phyloP scores from a whole-genome alignment of 805 yeast genomes.

The Kodamaea hsintzibuensis region DNA sequence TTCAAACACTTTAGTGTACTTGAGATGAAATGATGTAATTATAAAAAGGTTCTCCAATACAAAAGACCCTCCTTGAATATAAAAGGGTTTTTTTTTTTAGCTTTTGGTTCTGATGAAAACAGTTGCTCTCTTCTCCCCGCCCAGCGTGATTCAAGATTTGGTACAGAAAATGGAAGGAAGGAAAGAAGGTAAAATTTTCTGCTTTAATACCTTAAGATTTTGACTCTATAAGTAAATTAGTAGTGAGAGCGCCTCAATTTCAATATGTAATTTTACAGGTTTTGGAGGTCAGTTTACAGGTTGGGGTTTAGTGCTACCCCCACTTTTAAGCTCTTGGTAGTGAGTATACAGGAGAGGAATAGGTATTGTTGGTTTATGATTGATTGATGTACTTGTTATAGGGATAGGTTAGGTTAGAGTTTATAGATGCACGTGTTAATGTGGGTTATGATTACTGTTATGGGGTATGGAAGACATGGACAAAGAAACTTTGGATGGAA shows the following conservation, averaged over 20 bases:
- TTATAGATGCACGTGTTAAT: too few relatives aligned
- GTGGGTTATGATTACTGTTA: too few relatives aligned
- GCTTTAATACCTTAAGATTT: neutral
- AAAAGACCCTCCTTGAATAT: too few relatives aligned
- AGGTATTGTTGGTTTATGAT: too few relatives aligned
- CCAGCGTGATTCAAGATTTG: neutral
- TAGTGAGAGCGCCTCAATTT: neutral
- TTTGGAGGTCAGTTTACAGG: neutral
- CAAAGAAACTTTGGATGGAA: too few relatives aligned
- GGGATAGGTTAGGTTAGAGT: too few relatives aligned
- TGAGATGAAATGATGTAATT: neutral
- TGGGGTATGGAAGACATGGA: too few relatives aligned
- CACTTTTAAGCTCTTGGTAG: too few relatives aligned
- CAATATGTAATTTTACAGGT: neutral
- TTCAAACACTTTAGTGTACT: neutral
- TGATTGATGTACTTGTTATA: too few relatives aligned
- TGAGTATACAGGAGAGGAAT: too few relatives aligned
- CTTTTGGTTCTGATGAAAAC: too few relatives aligned
- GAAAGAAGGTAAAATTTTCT: neutral
- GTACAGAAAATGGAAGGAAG: neutral
- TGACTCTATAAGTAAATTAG: neutral
- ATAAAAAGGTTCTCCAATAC: too few relatives aligned
- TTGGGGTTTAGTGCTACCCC: neutral
- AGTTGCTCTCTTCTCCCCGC: neutral
- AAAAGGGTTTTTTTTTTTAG: neutral